Evolutionary conservation across 768 basidiomycete species (phyloP), one percentile per base, ranked within the genome.

Genomic region (Rhodotorula babjevae): DNA sequence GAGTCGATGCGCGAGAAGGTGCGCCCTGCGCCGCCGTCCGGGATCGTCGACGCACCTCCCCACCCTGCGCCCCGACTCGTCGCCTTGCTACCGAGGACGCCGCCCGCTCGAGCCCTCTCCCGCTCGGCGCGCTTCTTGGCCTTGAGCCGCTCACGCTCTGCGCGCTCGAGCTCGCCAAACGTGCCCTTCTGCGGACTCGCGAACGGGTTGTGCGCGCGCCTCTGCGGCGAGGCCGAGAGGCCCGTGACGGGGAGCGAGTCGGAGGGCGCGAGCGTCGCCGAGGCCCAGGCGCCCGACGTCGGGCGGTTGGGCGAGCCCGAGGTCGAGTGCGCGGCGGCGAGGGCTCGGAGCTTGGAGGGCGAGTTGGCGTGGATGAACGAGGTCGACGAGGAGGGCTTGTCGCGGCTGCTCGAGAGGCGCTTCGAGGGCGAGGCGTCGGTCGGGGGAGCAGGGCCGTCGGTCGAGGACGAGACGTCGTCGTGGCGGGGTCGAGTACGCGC

Each of bases 301-400:
- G 53, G 59, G 0, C 50, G 66, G 61, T 78, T 78, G 5, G 76
- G 76, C 25, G 73, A 73, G 25, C 62, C 65, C 16, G 68, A 61
- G n/a, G 65, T 50, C 29, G 76, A 77, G 42, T 74, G 74, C 27
- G 71, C 47, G 12, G 78, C 74, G 25, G 73, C 76, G 59, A 78
- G 70, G 1, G 74, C 74, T 42, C 74, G 74, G 1, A 78, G 64
- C 61, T 75, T 74, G 16, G 75, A 76, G 12, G 78, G 78, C 40
- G 76, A 77, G 66, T 73, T 73, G 63, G 78, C 78, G 71, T 74
- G 67, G 58, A 73, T 72, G 64, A 68, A 77, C 40, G 56, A 16
- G 9, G 65, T 9, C 4, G 52, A 33, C 18, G 52, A 15, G 0
- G 21, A 21, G 10, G 46, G 4, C 18, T 8, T 2, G 42, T n/a